Evolutionary conservation across 73 alveolate genomes (phyloP), one percentile per base, ranked within the genome.

Genomic region (Paramecium primaurelia): DNA sequence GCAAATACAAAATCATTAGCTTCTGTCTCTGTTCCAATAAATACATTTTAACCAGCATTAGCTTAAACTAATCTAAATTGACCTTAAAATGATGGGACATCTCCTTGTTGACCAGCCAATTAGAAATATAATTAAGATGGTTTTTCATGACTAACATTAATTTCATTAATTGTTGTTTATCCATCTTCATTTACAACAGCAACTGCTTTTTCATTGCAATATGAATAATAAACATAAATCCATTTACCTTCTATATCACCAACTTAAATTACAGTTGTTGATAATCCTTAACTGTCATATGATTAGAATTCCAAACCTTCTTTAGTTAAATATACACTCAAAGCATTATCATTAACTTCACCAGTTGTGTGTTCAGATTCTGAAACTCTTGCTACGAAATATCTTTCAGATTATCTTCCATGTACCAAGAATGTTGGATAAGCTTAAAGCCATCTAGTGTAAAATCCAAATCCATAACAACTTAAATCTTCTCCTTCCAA

Each of bases 381-480:
- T 3, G 60, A 34, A 16, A 73, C 34, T 73, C 42, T 37, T 30
- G 87, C 87, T 2, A 80, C 71, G 38, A 80, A 80, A 42, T 80
- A 80, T 22, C 49, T 80, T 26, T 80, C 75, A 22, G 71, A 59
- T 10, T 80, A 34, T 47, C 71, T 80, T 40, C 91, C 91, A 44
- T 73, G 87, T 45, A 80, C 71, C 36, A 80, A 42, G 18, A 25
- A 42, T 45, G 75, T 49, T 80, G 91, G 91, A 47, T 80, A 49
- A 9, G 47, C 58, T 42, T 34, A 45, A 18, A 80, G 58, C 91
- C 91, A 80, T 47, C 58, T 80, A 40, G 91, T 36, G 30, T 80
- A 80, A 47, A 80, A 80, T 44, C 91, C 91, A 45, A 80, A 49
- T 45, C 77, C 91, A 80, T 44, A 80, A 20, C 58, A 25, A 44